Conservation (phyloP, 2,329 filamentous ascomycete species). For the Dactylonectria macrodidyma region DNA sequence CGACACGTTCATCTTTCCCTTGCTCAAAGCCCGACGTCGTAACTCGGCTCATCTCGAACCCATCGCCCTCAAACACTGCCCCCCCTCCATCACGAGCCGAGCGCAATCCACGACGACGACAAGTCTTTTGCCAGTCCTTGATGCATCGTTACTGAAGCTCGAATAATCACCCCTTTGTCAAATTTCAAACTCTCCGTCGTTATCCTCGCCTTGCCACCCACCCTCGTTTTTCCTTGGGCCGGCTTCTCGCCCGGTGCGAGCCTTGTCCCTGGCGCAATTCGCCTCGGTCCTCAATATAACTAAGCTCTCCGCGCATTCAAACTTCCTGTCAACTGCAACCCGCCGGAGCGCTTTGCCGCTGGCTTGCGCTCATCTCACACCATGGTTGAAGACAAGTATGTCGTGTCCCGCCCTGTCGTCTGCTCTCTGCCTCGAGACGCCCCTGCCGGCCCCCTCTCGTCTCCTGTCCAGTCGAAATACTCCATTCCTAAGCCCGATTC, state of each 20-base stretch:
- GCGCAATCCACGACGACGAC: conserved; percentile 16
- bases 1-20: conserved; percentile 31
- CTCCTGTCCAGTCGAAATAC: conserved; percentile 18
- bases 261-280: conserved; percentile 32
- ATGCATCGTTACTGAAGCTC: conserved; percentile 43
- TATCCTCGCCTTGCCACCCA: conserved; percentile 19
- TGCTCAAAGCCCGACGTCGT: conserved; percentile 35
- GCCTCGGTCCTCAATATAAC: conserved; percentile 14
- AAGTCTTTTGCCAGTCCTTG: conserved; percentile 29
- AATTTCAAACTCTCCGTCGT: conserved; percentile 12
- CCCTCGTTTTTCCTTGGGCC: conserved; percentile 38
- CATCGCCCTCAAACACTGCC: conserved; percentile 5
- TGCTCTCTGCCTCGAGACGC: neutral
- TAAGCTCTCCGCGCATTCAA: conserved; percentile 33
- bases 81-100: conserved; percentile 16
- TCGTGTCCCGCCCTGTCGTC: conserved; percentile 29
- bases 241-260: conserved; percentile 47
- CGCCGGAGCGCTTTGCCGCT: conserved; percentile 37
- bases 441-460: conserved; percentile 21
- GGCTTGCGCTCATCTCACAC: conserved; percentile 38
- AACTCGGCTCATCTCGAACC: conserved; percentile 31
- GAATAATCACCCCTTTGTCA: neutral
- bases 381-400: conserved; percentile 59
- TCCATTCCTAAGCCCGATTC: conserved; percentile 10
- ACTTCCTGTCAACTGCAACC: conserved; percentile 3